Percentiles rank a stretch among this genome's conserved stretches.
These are phyloP conservation scores for Mortierella sp. DNA, from an alignment of 371 early-diverging fungal genomes.

Conservation along the genomic window DNA sequence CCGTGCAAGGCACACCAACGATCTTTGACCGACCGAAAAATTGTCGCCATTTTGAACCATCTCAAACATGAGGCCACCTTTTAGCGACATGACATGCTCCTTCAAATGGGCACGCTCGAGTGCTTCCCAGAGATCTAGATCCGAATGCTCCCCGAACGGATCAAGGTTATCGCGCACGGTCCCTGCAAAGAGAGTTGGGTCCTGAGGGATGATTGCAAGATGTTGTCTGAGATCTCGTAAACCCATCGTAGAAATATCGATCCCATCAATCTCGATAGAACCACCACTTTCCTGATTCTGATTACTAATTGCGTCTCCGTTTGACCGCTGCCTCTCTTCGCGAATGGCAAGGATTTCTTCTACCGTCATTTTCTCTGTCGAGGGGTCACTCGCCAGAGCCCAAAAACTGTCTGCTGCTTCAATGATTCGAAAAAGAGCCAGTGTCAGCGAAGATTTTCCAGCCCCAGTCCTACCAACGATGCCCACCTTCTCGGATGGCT, in stretches of 20 bases:
- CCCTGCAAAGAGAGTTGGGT: slow-evolving; percentile 91
- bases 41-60: slow-evolving; percentile 63
- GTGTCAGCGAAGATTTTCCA: slow-evolving; percentile 72
- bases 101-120: slow-evolving; percentile 64
- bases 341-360: slow-evolving; percentile 20
- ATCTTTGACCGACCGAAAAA: slow-evolving; percentile 68
- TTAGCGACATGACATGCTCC: slow-evolving; percentile 49
- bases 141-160: slow-evolving; percentile 65
- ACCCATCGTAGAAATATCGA: slow-evolving; percentile 83
- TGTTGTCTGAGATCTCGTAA: slow-evolving; percentile 82
- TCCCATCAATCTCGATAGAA: slow-evolving; percentile 75
- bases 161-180: slow-evolving; percentile 69
- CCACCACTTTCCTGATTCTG: slow-evolving; percentile 61
- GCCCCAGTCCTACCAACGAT: slow-evolving; percentile 73
- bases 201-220: slow-evolving; percentile 94
- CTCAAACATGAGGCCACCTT: slow-evolving; percentile 49
- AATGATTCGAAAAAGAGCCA: slow-evolving; percentile 75
- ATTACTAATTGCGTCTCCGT: background rate
- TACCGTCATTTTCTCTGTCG: background rate
- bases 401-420: slow-evolving; percentile 59
- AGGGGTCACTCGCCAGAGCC: background rate
- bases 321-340: slow-evolving; percentile 21
- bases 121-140: slow-evolving; percentile 65
- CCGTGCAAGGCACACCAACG: slow-evolving; percentile 69
- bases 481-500: slow-evolving; percentile 56